A percentile compares a stretch with the other conserved stretches of the same genome.
Conservation (phyloP, 495 filamentous ascomycete species). For the Aspergillus avenaceus region DNA sequence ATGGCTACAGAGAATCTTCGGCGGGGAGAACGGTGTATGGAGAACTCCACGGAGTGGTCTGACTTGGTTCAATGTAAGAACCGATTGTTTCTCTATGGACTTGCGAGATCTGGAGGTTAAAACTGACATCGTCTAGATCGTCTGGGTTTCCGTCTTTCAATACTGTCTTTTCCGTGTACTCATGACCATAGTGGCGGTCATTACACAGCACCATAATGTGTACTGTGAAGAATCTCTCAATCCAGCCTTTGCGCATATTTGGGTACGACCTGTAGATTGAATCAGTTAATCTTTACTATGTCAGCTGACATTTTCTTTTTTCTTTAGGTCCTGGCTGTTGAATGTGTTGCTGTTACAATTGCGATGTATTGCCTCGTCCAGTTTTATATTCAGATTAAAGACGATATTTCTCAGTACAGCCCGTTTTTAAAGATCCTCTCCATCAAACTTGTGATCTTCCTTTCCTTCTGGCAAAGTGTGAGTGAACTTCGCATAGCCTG, state of each 20-base stretch:
- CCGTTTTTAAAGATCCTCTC: conserved; percentile 82
- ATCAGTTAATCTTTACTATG: neutral
- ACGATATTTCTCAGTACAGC: conserved; percentile 61
- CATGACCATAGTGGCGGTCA: conserved; percentile 75
- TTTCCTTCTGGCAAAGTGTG: conserved; percentile 87
- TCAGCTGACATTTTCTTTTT: too few relatives aligned
- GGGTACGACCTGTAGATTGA: conserved; percentile 51
- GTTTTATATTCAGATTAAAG: conserved; percentile 75
- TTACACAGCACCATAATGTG: conserved; percentile 60
- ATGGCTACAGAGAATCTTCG: conserved; percentile 62
- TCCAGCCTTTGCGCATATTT: conserved; percentile 77
- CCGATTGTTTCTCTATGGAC: neutral
- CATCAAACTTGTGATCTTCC: conserved; percentile 92
- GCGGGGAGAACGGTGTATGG: conserved; percentile 62
- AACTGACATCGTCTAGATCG: conserved; percentile 47
- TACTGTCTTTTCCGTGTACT: conserved; percentile 86
- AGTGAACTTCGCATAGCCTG: conserved; percentile 8
- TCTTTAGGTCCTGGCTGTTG: conserved; percentile 59
- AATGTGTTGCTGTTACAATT: conserved; percentile 69
- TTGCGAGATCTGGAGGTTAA: neutral
- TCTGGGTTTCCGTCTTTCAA: conserved; percentile 85
- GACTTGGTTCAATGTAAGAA: conserved; percentile 82
- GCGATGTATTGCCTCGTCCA: conserved; percentile 93
- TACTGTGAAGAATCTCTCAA: conserved; percentile 79
- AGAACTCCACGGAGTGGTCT: conserved; percentile 75